Conservation (phyloP, 805 yeast species). For the Komagataella phaffii region DNA sequence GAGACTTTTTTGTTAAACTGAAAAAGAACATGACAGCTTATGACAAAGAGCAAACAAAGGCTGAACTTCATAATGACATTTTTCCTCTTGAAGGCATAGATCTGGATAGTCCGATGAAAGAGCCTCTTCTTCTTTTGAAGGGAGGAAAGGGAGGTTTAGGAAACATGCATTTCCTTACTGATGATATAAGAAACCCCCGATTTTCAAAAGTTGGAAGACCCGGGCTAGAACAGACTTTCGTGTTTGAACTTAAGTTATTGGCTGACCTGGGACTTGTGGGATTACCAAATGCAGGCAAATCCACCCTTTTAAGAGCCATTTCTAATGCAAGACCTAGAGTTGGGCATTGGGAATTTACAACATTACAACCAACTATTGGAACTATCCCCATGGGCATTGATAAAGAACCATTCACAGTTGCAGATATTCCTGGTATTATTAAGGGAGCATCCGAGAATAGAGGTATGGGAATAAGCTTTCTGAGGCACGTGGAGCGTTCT, state of each 20-base stretch:
- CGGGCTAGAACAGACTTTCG: constrained; percentile 51
- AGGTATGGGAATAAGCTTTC: constrained; percentile 90
- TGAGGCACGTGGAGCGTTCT: constrained; percentile 86
- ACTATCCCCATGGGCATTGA: constrained; percentile 61
- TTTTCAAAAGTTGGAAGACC: constrained; percentile 73
- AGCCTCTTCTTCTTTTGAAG: constrained; percentile 54
- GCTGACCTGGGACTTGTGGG: constrained; percentile 95
- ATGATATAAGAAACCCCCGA: constrained; percentile 76
- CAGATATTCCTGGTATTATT: constrained; percentile 94
- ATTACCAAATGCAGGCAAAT: constrained; percentile 93
- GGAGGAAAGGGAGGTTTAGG: constrained; percentile 97
- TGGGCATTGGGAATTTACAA: constrained; percentile 96
- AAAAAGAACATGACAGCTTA: constrained; percentile 49
- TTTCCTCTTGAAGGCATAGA: constrained; percentile 82
- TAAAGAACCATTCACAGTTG: constrained; percentile 71
- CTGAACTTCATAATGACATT: constrained; percentile 50
- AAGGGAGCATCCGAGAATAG: constrained; percentile 74
- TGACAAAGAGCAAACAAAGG: constrained; percentile 42
- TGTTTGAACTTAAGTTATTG: constrained; percentile 73
- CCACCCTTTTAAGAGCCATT: constrained; percentile 75
- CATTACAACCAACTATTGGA: constrained; percentile 84
- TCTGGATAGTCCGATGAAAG: constrained; percentile 40
- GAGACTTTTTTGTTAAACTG: constrained; percentile 54
- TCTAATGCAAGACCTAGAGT: constrained; percentile 83
- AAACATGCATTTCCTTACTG: constrained; percentile 85